These are phyloP conservation scores for Thinopyrum elongatum DNA, from an alignment of 176 grass and related monocot species.

Conservation along the genomic window DNA sequence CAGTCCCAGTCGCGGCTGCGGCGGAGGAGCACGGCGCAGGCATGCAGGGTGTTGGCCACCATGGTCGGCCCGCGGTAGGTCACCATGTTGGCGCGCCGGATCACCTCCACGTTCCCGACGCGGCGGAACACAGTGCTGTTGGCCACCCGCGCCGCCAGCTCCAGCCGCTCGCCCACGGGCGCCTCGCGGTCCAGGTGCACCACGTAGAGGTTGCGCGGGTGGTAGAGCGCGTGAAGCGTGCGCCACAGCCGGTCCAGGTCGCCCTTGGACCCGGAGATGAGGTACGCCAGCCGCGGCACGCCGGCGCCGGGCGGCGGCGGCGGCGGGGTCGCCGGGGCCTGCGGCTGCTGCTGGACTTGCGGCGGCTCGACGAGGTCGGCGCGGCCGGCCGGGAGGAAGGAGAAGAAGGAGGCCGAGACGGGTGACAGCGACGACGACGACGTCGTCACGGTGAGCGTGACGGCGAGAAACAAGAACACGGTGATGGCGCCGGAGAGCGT, in stretches of 20 bases:
- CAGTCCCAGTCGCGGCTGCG: slow-evolving; percentile 77
- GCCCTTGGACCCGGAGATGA: slow-evolving; percentile 85
- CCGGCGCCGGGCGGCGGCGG: neutral
- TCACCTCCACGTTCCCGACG: slow-evolving; percentile 71
- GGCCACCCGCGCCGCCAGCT: slow-evolving; percentile 56
- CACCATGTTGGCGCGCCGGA: slow-evolving; percentile 81
- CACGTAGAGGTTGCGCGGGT: slow-evolving; percentile 82
- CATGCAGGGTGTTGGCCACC: slow-evolving; percentile 92
- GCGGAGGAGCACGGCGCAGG: slow-evolving; percentile 80
- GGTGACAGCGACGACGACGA: neutral
- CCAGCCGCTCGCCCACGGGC: slow-evolving; percentile 45
- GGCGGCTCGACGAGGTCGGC: neutral
- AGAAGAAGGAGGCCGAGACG: slow-evolving; percentile 25
- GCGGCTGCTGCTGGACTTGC: neutral
- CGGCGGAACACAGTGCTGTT: slow-evolving; percentile 41
- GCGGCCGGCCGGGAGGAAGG: slow-evolving; percentile 23
- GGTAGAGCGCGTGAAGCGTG: slow-evolving; percentile 84
- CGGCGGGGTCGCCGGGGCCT: neutral
- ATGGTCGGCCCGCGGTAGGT: slow-evolving; percentile 93
- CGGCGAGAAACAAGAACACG: slow-evolving; percentile 46
- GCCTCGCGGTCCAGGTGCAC: slow-evolving; percentile 89
- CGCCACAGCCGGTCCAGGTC: slow-evolving; percentile 91
- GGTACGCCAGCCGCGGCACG: slow-evolving; percentile 74
- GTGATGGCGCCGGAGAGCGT: slow-evolving; percentile 25
- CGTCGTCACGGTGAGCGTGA: slow-evolving; percentile 35